Evolutionary conservation across 2,329 filamentous ascomycete genomes (phyloP).

Genomic region (Fusarium foetens): DNA sequence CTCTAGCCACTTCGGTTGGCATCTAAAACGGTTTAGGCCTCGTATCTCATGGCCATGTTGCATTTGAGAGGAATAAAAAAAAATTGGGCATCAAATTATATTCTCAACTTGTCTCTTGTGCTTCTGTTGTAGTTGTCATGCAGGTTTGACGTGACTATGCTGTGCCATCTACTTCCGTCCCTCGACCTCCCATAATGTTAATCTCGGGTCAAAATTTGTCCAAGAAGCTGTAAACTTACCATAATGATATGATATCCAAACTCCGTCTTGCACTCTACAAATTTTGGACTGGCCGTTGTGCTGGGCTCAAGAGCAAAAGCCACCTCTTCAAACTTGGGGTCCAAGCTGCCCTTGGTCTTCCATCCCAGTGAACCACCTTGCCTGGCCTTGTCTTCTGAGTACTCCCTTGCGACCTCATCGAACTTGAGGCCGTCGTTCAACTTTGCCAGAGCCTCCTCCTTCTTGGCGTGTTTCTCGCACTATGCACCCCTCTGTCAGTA

Average conservation of each 20-base stretch:
- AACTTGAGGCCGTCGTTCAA: slow-evolving; percentile 75
- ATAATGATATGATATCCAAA: slow-evolving; percentile 86
- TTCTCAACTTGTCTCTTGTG: slow-evolving; percentile 19
- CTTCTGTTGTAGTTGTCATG: not conserved
- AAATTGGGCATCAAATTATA: slow-evolving; percentile 48
- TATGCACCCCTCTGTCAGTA: slow-evolving; percentile 43
- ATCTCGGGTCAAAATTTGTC: not conserved
- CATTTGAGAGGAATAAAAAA: slow-evolving; percentile 54
- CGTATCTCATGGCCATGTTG: slow-evolving; percentile 49
- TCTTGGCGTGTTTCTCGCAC: slow-evolving; percentile 81
- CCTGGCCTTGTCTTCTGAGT: slow-evolving; percentile 80
- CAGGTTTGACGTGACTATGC: not conserved
- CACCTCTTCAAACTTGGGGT: slow-evolving; percentile 76
- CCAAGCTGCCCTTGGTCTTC: slow-evolving; percentile 74
- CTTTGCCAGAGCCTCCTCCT: slow-evolving; percentile 78
- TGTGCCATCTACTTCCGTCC: slow-evolving; percentile 51
- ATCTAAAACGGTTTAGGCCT: slow-evolving; percentile 55
- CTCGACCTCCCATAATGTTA: slow-evolving; percentile 49
- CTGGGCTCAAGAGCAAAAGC: slow-evolving; percentile 76
- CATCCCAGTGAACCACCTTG: slow-evolving; percentile 77
- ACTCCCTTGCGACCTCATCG: slow-evolving; percentile 77
- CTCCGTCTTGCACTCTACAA: slow-evolving; percentile 76
- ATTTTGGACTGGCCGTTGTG: slow-evolving; percentile 70
- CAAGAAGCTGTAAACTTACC: slow-evolving; percentile 57
- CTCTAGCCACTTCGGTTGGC: slow-evolving; percentile 60